phyloP scores from a whole-genome alignment of 139 green algal species.

The Pedinophyceae sp. region DNA sequence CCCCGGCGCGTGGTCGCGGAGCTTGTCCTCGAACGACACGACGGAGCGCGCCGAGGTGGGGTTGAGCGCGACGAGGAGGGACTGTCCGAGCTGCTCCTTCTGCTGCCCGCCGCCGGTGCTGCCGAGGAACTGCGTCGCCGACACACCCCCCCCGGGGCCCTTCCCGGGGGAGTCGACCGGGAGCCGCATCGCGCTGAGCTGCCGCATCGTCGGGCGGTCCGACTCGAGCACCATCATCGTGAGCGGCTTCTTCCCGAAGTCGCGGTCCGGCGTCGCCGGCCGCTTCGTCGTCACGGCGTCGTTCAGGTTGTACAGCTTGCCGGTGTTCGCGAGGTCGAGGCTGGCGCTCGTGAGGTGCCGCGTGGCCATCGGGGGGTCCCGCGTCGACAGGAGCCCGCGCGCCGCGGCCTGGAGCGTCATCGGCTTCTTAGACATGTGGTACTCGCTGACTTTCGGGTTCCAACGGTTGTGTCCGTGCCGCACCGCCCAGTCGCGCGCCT shows the following conservation, averaged over 20 bases:
- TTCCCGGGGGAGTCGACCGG: too few relatives aligned
- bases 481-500: conserved; percentile 21
- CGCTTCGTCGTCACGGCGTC: not conserved
- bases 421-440: too few relatives aligned
- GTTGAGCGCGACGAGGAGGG: conserved; percentile 26
- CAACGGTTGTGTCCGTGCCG: not conserved
- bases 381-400: not conserved
- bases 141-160: too few relatives aligned
- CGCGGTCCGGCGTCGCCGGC: too few relatives aligned
- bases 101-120: not conserved
- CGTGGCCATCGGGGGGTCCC: not conserved
- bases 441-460: not conserved
- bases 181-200: too few relatives aligned
- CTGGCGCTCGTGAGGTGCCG: not conserved
- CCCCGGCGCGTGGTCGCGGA: conserved; percentile 12
- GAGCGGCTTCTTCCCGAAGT: too few relatives aligned
- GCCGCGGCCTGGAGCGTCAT: too few relatives aligned
- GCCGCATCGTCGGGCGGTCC: too few relatives aligned
- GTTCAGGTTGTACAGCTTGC: not conserved
- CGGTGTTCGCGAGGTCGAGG: not conserved
- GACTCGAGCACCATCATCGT: too few relatives aligned
- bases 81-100: not conserved
- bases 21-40: conserved; percentile 42
- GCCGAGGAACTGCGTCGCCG: not conserved
- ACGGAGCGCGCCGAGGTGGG: conserved; percentile 33